Evolutionary conservation across 768 basidiomycete species (phyloP), one percentile per base, ranked within the genome.

Genomic region (Tricholoma furcatifolium): DNA sequence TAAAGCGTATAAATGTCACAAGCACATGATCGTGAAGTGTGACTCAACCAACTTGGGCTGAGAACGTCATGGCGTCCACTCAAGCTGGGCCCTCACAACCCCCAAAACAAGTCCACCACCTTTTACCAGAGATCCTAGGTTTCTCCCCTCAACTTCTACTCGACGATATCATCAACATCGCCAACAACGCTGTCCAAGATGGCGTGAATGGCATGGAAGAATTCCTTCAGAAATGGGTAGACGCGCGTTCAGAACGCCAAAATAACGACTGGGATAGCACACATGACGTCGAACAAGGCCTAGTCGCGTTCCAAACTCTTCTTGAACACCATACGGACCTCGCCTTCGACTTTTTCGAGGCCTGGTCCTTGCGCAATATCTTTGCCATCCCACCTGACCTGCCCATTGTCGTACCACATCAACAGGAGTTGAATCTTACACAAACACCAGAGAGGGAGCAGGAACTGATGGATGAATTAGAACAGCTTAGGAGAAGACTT

Each of bases 301-400:
- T 93, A 1, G 87, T 91, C 45, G 80, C 89, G 20, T 91, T 96
- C 57, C 91, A 95, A 66, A 94, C 93, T 0, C 77, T 95, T 40
- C 77, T 97, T 12, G 91, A 94, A 63, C 84, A 84, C 50, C 93
- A 94, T 59, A 86, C 90, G 40, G 93, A 97, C 63, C 79, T 91
- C 41, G 93, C 93, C 0, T 91, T 95, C 54, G 93, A 97, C 66
- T 89, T 87, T 64, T 91, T 97, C 61, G 93, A 93, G 69, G 86
- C 85, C 0, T 96, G 93, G 93, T 85, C 84, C 10, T 67, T 93
- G 62, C 75, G 92, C 38, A 97, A 96, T 68, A 88, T 93, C 51
- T 96, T 96, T 61, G 81, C 84, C 47, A 78, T 93, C 14, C 82
- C 85, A 0, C 74, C 80, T 2, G 83, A 85, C 54, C 62, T 91